Evolutionary conservation across 2,329 filamentous ascomycete species (phyloP).

Genomic region (Fusarium praegraminearum): DNA sequence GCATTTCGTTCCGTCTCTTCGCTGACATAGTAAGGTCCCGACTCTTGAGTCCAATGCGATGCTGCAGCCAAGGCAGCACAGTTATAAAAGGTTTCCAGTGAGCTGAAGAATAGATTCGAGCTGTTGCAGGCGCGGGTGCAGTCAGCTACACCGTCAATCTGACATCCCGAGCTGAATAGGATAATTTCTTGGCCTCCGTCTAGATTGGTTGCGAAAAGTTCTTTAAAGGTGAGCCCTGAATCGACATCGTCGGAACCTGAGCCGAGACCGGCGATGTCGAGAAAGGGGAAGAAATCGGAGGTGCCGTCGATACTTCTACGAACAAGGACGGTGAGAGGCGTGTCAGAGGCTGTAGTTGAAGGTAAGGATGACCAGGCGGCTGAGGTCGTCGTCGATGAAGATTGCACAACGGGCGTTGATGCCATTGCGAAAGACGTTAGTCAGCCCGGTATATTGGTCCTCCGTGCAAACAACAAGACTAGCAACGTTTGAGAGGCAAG

Average conservation of each 20-base stretch:
- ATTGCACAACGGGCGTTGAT: constrained; percentile 23
- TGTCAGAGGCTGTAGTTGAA: constrained; percentile 36
- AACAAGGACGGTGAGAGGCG: constrained; percentile 49
- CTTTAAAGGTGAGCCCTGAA: constrained; percentile 50
- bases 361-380: constrained; percentile 17
- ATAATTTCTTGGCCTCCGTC: constrained; percentile 50
- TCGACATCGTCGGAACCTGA: constrained; percentile 45
- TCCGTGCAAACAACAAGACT: constrained; percentile 26
- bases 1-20: constrained; percentile 54
- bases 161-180: constrained; percentile 52
- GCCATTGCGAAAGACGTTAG: constrained; percentile 29
- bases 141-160: constrained; percentile 46
- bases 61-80: constrained; percentile 54
- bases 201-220: constrained; percentile 52
- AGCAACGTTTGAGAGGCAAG: constrained; percentile 5
- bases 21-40: constrained; percentile 48
- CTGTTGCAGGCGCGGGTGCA: constrained; percentile 52
- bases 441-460: constrained; percentile 1
- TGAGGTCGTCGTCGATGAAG: constrained; percentile 21
- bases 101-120: constrained; percentile 50
- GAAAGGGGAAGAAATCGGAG: constrained; percentile 54
- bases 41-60: constrained; percentile 51
- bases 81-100: constrained; percentile 56
- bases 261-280: constrained; percentile 51
- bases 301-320: constrained; percentile 49